phyloP scores from a whole-genome alignment of 1,284 basidiomycete species.

The Testicularia cyperi region DNA sequence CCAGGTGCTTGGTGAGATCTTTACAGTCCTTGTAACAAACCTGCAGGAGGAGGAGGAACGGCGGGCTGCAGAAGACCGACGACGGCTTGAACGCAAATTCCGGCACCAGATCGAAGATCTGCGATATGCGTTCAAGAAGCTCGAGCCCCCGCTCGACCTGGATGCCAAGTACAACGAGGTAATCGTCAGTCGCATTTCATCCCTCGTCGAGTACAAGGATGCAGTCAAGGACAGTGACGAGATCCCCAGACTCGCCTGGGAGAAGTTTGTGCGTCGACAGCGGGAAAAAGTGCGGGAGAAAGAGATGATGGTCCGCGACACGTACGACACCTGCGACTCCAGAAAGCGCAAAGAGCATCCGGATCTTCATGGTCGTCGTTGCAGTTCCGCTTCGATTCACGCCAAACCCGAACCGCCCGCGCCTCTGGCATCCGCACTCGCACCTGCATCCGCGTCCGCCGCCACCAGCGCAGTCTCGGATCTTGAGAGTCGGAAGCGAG shows the following conservation, averaged over 20 bases:
- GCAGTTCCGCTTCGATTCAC: no score
- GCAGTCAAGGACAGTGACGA: constrained; percentile 36
- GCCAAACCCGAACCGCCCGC: no score
- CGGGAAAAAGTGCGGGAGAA: constrained; percentile 29
- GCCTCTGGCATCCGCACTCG: no score
- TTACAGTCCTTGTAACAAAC: constrained; percentile 11
- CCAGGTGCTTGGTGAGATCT: constrained; percentile 16
- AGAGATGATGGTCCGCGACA: no score
- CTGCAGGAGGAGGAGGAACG: constrained; percentile 22
- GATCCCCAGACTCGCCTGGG: constrained; percentile 47
- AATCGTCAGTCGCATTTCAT: constrained; percentile 6
- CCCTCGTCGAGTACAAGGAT: constrained; percentile 26
- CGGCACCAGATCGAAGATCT: constrained; percentile 91
- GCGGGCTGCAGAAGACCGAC: constrained; percentile 65
- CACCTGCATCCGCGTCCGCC: no score
- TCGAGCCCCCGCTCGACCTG: constrained; percentile 67
- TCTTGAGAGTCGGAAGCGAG: constrained; percentile 3
- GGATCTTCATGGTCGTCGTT: not conserved
- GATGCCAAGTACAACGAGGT: constrained; percentile 28
- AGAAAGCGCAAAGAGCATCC: constrained; percentile 17
- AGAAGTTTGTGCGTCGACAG: constrained; percentile 51
- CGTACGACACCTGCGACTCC: not conserved
- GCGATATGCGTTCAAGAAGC: constrained; percentile 88
- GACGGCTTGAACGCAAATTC: constrained; percentile 79
- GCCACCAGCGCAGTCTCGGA: no score